These are phyloP conservation scores for Terana coerulea DNA, from an alignment of 768 basidiomycete genomes.

Conservation along the genomic window DNA sequence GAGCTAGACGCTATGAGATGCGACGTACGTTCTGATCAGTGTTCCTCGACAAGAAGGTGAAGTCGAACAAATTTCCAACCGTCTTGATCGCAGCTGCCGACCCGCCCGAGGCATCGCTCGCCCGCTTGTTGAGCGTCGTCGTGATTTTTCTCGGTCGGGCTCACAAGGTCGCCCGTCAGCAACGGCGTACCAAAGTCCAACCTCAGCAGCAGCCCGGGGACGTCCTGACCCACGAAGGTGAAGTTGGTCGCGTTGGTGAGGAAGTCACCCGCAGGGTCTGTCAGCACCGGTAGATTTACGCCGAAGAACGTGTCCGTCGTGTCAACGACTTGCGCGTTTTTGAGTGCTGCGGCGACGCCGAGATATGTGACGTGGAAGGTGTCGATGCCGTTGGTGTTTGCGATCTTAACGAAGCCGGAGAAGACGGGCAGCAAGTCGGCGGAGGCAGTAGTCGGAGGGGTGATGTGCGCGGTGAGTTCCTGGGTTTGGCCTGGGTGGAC, in stretches of 20 bases:
- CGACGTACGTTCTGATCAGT: constrained; percentile 26
- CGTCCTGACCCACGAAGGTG: constrained; percentile 40
- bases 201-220: constrained; percentile 36
- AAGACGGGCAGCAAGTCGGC: constrained; percentile 49
- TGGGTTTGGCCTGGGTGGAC: constrained; percentile 40
- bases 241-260: constrained; percentile 41
- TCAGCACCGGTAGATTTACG: constrained; percentile 37
- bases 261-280: constrained; percentile 38
- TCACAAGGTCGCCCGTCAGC: constrained; percentile 47
- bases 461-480: constrained; percentile 41
- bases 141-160: constrained; percentile 36
- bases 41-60: constrained; percentile 46
- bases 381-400: constrained; percentile 31
- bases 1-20: background rate
- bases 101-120: constrained; percentile 28
- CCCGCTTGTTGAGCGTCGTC: constrained; percentile 34
- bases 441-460: constrained; percentile 40
- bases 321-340: constrained; percentile 49
- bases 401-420: constrained; percentile 50
- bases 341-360: constrained; percentile 40
- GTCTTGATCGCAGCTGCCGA: constrained; percentile 35
- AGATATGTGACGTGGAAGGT: constrained; percentile 43
- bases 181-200: constrained; percentile 47
- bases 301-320: constrained; percentile 46
- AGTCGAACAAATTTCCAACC: constrained; percentile 45